Evolutionary conservation across 805 yeast genomes (phyloP).

Genomic region (Hanseniaspora pseudoguilliermondii): DNA sequence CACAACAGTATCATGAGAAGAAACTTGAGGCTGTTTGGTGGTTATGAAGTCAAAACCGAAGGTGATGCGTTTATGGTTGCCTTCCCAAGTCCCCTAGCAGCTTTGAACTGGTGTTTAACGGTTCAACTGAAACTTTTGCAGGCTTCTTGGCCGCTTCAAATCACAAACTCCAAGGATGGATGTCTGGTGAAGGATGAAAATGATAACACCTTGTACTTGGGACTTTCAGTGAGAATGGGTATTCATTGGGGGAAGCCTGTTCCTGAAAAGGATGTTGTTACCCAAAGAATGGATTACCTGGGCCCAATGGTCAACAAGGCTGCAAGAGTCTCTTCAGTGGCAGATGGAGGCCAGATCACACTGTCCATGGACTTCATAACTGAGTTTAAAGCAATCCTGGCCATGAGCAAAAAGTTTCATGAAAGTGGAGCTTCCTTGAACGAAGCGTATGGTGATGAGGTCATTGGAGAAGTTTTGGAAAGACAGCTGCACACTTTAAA

Average conservation of each 20-base stretch:
- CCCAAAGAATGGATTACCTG: constrained; percentile 94
- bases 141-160: constrained; percentile 94
- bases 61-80: constrained; percentile 99
- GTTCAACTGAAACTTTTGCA: constrained; percentile 73
- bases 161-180: constrained; percentile 72
- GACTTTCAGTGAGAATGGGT: constrained; percentile 95
- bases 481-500: constrained; percentile 52
- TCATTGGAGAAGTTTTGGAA: constrained; percentile 45
- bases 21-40: constrained; percentile 82
- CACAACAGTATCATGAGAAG: constrained; percentile 93
- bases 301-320: constrained; percentile 98
- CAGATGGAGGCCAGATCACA: constrained; percentile 96
- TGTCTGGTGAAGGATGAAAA: constrained; percentile 57
- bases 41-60: constrained; percentile 96
- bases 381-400: constrained; percentile 51
- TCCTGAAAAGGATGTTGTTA: constrained; percentile 85
- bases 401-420: constrained; percentile 25
- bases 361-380: constrained; percentile 68
- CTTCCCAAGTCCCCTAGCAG: constrained; percentile 82
- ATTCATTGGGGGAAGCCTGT: constrained; percentile 97
- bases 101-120: constrained; percentile 85
- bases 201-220: constrained; percentile 56
- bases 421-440: constrained; percentile 21
- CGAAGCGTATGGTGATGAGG: constrained; percentile 35
- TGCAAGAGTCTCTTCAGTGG: constrained; percentile 82